Evolutionary conservation across 148 eudicot species (phyloP).

Genomic region (Vaccinium darrowii): DNA sequence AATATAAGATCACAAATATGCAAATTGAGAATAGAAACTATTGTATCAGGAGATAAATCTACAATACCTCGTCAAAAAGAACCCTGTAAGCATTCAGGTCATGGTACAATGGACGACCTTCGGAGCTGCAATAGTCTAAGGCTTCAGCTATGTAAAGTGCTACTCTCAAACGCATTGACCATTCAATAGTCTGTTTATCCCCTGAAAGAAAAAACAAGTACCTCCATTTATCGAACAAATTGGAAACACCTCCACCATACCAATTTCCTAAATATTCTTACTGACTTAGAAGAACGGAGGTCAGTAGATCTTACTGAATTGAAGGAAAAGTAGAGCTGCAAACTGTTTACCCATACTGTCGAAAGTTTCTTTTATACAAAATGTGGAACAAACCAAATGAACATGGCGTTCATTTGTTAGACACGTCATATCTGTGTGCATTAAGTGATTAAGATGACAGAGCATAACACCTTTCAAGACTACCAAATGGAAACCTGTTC

Average conservation of each 20-base stretch:
- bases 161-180: conserved; percentile 87
- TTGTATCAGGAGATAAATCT: neutral
- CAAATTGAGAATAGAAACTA: neutral
- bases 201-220: conserved; percentile 35
- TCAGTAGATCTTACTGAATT: neutral
- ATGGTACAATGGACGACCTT: conserved; percentile 75
- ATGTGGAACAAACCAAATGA: neutral
- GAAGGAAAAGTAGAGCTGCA: neutral
- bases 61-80: conserved; percentile 76
- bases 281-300: neutral
- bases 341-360: neutral
- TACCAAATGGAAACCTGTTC: neutral
- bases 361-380: neutral
- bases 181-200: conserved; percentile 90
- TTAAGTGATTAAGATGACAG: neutral
- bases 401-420: neutral
- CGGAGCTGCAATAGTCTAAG: conserved; percentile 69
- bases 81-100: conserved; percentile 91
- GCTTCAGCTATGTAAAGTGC: conserved; percentile 79
- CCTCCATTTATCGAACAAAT: neutral
- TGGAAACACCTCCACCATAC: neutral
- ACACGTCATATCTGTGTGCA: neutral
- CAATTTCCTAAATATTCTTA: neutral
- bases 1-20: neutral
- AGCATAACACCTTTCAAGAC: neutral